Evolutionary conservation across 306 rosid species (phyloP), one percentile per base, ranked within the genome.

Genomic region (Citrullus amarus): DNA sequence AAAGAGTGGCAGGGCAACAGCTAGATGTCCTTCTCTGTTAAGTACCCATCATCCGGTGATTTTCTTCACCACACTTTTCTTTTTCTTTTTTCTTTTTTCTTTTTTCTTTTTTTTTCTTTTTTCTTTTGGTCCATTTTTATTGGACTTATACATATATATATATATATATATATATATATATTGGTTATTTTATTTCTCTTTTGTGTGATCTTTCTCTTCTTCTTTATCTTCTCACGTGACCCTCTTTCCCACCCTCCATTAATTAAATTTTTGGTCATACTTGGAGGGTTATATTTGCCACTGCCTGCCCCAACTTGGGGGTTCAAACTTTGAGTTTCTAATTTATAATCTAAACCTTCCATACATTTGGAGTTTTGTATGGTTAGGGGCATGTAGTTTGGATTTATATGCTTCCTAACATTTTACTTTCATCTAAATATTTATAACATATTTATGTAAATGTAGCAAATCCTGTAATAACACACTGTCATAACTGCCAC

Each of bases 1-100:
- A 60, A 46, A 41, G 5, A 25, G 46, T 69, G 70, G 81, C 81
- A 80, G 72, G 75, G 77, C 28, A 39, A 83, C 79, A 84, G 79
- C 84, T 44, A 80, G 55, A 75, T 79, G 87, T 89, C 80, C 78
- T 85, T 85, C 80, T 82, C 79, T 43, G 90, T 34, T 18, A 67
- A 36, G 91, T 87, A 81, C 66, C 91, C 83, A 86, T 84, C 95
- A 81, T 57, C 70, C 76, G 80, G 50, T 66, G 72, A 66, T 66
- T 66, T 66, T 38, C 83, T 80, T 81, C 80, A 86, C 86, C 74
- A 86, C 86, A 77, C 51, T 30, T 59, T 74, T 77, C 65, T 75
- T 63, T 75, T 38, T 53, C 50, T 17, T 38, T 39, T 69, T 46
- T 43, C 79, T 69, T 65, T 32, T 22, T 46, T 43, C 79, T 69